Percentiles rank a stretch among this genome's conserved stretches.
phyloP scores from a whole-genome alignment of 2,329 filamentous ascomycete genomes.

The Penicillium freii region DNA sequence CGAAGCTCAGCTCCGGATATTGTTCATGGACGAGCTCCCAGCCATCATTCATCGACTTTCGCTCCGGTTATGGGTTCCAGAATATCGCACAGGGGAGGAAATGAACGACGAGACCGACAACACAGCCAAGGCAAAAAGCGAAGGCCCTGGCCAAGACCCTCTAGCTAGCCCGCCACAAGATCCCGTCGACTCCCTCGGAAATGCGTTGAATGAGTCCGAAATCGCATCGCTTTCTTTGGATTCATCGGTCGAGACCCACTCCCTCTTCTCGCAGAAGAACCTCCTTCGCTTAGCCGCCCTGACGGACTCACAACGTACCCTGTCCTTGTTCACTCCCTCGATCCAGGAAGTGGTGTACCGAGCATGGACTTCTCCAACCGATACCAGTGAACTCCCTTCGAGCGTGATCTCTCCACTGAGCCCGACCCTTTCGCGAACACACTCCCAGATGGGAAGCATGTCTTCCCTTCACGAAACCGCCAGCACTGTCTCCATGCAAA shows the following conservation, averaged over 20 bases:
- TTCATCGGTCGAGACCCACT: constrained; percentile 75
- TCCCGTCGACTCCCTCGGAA: constrained; percentile 76
- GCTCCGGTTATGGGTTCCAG: constrained; percentile 82
- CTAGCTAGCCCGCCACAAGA: constrained; percentile 76
- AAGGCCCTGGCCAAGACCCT: constrained; percentile 71
- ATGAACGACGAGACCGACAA: constrained; percentile 55
- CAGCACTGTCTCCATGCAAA: constrained; percentile 65
- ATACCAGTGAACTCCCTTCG: constrained; percentile 59
- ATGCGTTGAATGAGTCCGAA: constrained; percentile 70
- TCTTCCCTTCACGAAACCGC: constrained; percentile 68
- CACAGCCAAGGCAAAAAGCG: constrained; percentile 39
- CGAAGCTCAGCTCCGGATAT: constrained; percentile 81
- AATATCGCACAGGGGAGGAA: constrained; percentile 69
- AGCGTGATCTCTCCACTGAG: constrained; percentile 43
- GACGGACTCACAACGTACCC: constrained; percentile 81
- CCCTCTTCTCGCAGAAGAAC: constrained; percentile 94
- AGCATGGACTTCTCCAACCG: constrained; percentile 80
- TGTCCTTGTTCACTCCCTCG: constrained; percentile 88
- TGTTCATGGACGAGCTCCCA: constrained; percentile 97
- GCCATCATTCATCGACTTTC: constrained; percentile 94
- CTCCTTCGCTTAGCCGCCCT: constrained; percentile 77
- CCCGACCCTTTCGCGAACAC: constrained; percentile 59
- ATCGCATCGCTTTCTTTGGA: constrained; percentile 77
- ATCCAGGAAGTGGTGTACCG: constrained; percentile 88
- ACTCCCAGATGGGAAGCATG: constrained; percentile 63